Evolutionary conservation across 306 rosid species (phyloP).

Genomic region (Trifolium fragiferum): DNA sequence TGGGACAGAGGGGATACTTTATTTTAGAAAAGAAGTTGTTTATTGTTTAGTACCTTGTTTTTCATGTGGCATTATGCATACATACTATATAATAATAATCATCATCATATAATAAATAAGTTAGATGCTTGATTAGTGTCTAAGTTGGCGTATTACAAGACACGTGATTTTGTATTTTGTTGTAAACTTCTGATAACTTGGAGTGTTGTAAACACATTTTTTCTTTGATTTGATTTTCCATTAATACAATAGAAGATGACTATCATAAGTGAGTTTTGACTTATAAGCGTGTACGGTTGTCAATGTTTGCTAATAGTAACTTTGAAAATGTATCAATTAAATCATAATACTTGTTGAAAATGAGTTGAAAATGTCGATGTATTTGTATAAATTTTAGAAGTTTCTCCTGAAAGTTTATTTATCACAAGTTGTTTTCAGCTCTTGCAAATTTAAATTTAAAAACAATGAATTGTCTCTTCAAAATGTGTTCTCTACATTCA

Average conservation of each 20-base stretch:
- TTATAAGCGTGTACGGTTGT: too few species aligned
- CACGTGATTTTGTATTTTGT: slow-evolving; percentile 8
- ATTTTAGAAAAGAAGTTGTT: slow-evolving; percentile 38
- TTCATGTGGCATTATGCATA: slow-evolving; percentile 39
- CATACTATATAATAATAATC: neutral
- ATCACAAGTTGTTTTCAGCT: neutral
- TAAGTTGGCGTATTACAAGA: slow-evolving; percentile 9
- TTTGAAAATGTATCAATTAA: too few species aligned
- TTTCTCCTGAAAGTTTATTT: neutral
- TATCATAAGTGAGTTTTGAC: too few species aligned
- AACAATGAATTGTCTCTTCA: neutral
- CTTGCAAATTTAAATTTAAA: too few species aligned
- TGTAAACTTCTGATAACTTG: neutral
- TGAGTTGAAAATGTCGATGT: neutral
- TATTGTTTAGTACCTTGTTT: slow-evolving; percentile 40
- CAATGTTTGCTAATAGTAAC: too few species aligned
- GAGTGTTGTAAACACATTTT: neutral
- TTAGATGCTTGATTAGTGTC: slow-evolving; percentile 41
- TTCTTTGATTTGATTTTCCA: neutral
- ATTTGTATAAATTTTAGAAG: neutral
- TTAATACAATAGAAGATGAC: too few species aligned
- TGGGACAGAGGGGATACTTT: slow-evolving; percentile 57
- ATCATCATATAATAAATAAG: slow-evolving; percentile 14
- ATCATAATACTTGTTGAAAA: neutral
- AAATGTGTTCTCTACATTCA: neutral